phyloP scores from a whole-genome alignment of 495 filamentous ascomycete genomes.

The Aspergillus nidulans region DNA sequence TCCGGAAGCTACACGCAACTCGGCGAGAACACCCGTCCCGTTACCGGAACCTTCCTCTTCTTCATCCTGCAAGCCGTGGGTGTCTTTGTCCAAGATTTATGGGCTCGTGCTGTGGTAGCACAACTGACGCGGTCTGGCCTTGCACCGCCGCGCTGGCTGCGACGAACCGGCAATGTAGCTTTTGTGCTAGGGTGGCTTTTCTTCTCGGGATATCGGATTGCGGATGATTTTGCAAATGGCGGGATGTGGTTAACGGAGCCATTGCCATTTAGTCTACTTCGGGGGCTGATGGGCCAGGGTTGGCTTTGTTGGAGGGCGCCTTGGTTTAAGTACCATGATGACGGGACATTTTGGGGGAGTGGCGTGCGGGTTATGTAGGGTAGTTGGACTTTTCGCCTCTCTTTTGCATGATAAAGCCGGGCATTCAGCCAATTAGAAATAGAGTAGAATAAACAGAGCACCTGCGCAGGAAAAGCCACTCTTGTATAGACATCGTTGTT shows the following conservation, averaged over 20 bases:
- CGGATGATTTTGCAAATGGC: conserved; percentile 58
- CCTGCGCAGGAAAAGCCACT: neutral
- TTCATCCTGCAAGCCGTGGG: conserved; percentile 57
- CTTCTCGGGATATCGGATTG: conserved; percentile 46
- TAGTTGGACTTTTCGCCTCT: neutral
- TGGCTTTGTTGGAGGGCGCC: conserved; percentile 55
- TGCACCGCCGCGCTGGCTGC: conserved; percentile 27
- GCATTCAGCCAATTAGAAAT: neutral
- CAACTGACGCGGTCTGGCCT: conserved; percentile 23
- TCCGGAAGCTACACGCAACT: conserved; percentile 52
- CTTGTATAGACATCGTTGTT: neutral
- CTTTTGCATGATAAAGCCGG: neutral
- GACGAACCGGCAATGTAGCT: conserved; percentile 46
- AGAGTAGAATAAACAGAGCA: neutral
- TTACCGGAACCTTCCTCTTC: conserved; percentile 44
- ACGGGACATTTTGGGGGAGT: conserved; percentile 60
- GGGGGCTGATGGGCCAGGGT: conserved; percentile 51
- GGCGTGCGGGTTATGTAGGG: conserved; percentile 46
- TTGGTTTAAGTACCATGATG: conserved; percentile 48
- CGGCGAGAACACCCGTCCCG: conserved; percentile 33
- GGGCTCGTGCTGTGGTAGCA: conserved; percentile 22
- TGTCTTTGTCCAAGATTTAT: conserved; percentile 44
- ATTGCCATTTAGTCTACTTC: conserved; percentile 57
- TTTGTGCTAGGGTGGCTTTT: conserved; percentile 56
- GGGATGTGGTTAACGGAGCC: conserved; percentile 67